These are phyloP conservation scores for Vitis hybrid DNA, from an alignment of 177 flowering plant species.

Conservation along the genomic window DNA sequence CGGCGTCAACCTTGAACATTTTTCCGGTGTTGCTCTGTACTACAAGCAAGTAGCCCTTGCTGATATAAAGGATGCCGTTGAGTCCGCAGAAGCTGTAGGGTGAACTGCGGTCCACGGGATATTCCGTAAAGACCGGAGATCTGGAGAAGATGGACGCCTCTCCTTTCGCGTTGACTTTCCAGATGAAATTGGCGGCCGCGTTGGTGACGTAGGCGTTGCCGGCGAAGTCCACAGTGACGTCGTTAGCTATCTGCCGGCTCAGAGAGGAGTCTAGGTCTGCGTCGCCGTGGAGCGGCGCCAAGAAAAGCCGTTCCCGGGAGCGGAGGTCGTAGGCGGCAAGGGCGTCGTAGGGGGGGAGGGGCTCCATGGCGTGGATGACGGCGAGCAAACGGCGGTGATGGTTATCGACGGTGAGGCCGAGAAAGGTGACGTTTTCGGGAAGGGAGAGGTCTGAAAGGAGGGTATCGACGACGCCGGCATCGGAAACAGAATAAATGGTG, in stretches of 20 bases:
- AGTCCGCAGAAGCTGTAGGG: constrained; percentile 50
- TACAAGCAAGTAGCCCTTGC: constrained; percentile 67
- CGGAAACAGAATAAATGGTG: constrained; percentile 59
- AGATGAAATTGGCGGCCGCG: constrained; percentile 61
- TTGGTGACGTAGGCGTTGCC: constrained; percentile 89
- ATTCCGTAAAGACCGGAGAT: constrained; percentile 37
- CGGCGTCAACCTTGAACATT: constrained; percentile 63
- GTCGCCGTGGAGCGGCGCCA: constrained; percentile 36
- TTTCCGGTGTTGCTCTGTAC: constrained; percentile 81
- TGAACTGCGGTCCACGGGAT: constrained; percentile 34
- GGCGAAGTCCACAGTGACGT: constrained; percentile 55
- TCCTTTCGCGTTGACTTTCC: constrained; percentile 63
- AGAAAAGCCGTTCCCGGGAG: constrained; percentile 51
- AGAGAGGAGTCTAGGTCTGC: constrained; percentile 2
- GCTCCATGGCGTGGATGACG: constrained; percentile 41
- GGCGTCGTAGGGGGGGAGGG: constrained; percentile 50
- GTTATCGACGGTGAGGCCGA: constrained; percentile 63
- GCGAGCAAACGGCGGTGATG: constrained; percentile 66
- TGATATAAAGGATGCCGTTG: constrained; percentile 68
- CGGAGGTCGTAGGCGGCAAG: constrained; percentile 80
- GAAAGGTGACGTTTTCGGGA: constrained; percentile 49
- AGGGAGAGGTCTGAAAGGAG: constrained; percentile 52
- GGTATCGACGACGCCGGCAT: constrained; percentile 60
- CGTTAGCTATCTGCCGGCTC: constrained; percentile 51
- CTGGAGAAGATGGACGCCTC: constrained; percentile 53